Evolutionary conservation across 2,329 filamentous ascomycete species (phyloP).

Genomic region (Curvularia sp.): DNA sequence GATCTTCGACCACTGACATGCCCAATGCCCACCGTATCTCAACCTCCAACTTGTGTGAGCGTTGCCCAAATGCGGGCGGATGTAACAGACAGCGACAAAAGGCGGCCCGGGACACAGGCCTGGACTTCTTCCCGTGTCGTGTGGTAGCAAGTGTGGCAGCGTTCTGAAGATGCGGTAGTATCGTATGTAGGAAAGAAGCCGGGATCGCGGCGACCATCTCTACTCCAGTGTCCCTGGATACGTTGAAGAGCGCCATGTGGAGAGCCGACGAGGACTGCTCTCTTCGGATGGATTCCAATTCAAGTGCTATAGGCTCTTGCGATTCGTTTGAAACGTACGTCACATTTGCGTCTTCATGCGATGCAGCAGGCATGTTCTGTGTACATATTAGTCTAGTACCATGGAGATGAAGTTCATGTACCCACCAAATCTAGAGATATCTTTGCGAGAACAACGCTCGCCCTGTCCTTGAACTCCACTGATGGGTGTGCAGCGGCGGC

Average conservation of each 20-base stretch:
- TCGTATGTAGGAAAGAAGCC: conserved; percentile 24
- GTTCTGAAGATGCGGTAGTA: conserved; percentile 32
- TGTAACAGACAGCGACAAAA: conserved; percentile 38
- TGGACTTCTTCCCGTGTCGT: conserved; percentile 27
- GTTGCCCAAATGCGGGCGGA: conserved; percentile 10
- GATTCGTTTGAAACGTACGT: background rate
- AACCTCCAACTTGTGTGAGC: conserved; percentile 27
- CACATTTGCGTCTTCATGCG: conserved; percentile 5
- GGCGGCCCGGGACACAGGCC: conserved; percentile 28
- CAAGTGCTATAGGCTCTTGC: conserved; percentile 24
- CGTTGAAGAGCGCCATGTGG: conserved; percentile 29
- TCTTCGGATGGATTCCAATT: conserved; percentile 33
- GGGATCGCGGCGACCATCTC: conserved; percentile 31
- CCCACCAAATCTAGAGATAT: conserved; percentile 40
- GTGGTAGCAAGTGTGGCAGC: conserved; percentile 31
- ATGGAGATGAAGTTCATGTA: background rate
- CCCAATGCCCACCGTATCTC: conserved; percentile 44
- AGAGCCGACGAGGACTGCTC: conserved; percentile 19
- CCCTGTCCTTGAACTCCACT: conserved; percentile 21
- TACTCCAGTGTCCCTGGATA: conserved; percentile 20
- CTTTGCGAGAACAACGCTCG: conserved; percentile 42
- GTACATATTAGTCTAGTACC: conserved; percentile 10
- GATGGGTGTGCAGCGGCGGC: conserved; percentile 1
- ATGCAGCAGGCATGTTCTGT: conserved; percentile 10
- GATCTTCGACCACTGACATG: conserved; percentile 37